phyloP scores from a whole-genome alignment of 2,329 filamentous ascomycete species.

The Monosporascus sp. region DNA sequence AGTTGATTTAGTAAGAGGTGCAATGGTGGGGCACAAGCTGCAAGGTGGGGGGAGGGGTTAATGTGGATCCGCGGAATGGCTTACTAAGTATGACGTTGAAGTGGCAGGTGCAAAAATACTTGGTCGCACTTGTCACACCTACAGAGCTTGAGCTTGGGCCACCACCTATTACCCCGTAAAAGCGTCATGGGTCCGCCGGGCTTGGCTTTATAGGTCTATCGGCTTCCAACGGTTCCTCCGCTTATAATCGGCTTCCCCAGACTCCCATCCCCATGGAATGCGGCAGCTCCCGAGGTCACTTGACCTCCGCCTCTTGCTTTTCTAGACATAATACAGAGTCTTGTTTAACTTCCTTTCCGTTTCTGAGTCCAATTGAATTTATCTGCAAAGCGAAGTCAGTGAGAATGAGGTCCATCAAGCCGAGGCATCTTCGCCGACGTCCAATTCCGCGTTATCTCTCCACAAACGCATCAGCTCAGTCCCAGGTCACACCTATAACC shows the following conservation, averaged over 20 bases:
- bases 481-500: slow-evolving; percentile 49
- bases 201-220: not conserved
- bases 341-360: not conserved
- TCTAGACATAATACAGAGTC: slow-evolving; percentile 1
- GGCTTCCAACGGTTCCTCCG: not conserved
- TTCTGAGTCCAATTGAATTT: slow-evolving; percentile 3
- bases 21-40: too few species aligned
- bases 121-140: too few species aligned
- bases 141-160: not conserved
- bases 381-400: not conserved
- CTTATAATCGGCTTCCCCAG: slow-evolving; percentile 1
- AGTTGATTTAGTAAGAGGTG: too few species aligned
- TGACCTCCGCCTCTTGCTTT: not conserved
- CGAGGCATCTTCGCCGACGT: slow-evolving; percentile 44
- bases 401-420: slow-evolving; percentile 53
- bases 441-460: slow-evolving; percentile 35
- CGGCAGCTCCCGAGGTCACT: slow-evolving; percentile 6
- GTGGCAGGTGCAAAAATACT: too few species aligned
- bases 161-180: too few species aligned
- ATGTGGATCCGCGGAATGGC: too few species aligned
- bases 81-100: too few species aligned
- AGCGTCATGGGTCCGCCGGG: too few species aligned
- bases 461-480: slow-evolving; percentile 25
- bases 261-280: slow-evolving; percentile 4
- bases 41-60: too few species aligned